Evolutionary conservation across 352 stramenopile genomes (phyloP), one percentile per base, ranked within the genome.

Genomic region (Globisporangium cederbergense): DNA sequence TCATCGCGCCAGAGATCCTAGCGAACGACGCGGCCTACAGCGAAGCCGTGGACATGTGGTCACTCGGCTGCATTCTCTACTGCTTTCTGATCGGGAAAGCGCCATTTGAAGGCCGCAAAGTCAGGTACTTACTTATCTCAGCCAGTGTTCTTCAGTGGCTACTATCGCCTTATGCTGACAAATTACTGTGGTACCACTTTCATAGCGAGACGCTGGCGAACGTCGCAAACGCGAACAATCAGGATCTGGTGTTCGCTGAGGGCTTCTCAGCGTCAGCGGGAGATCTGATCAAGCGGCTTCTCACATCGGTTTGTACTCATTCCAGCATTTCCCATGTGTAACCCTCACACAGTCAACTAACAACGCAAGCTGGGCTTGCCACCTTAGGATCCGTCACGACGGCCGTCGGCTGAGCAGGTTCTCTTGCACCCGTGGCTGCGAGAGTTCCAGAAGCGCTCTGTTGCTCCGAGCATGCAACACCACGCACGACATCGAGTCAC

Each of bases 1-100:
- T 91, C 58, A 90, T 95, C 59, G 86, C 84, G 1, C 83, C 83
- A 1, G 83, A 95, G 64, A 71, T 95, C 6, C 64, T 95, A n/a
- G 65, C 60, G n/a, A 70, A 67, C 8, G 54, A 58, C 4, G 43
- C 68, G 10, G 62, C 78, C 10, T 92, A 93, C 68, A 74, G 77
- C 56, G 66, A 86, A 36, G 75, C 79, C 4, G 86, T 86, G 13
- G 86, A 93, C 71, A 73, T 95, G 20, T 95, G 86, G 83, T 95
- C 86, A 1, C 64, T 95, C 25, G 86, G 86, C 4, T 95, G 86
- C 68, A 90, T 95, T 66, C 66, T 92, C 13, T 83, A 88, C 71
- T 86, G 78, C 51, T 72, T 95, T 16, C 38, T 93, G 38, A 56
- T 91, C 6, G 79, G 84, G 7, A 78, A 74, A 34, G 71, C 86